Base-by-base conservation (phyloP, 257 asterid species). In the Solanum chmielewskii region DNA sequence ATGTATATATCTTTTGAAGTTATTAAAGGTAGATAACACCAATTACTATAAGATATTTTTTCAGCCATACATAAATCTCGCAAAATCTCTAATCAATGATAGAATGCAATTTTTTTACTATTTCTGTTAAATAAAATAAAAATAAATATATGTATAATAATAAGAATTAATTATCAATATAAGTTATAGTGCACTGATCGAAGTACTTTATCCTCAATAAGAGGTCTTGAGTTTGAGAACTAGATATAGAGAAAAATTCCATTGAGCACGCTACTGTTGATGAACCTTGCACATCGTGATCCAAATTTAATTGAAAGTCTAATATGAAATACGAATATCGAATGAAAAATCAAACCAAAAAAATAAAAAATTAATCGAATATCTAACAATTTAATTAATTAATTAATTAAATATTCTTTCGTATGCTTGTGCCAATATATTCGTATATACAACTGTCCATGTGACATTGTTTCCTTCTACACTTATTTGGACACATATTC, bases 171-270 rank as follows among this genome's bases (percentile, higher is more conserved):
- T 3, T 2, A 33, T 33, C 1, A 33, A 33, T 33, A 4, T 33
- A 33, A 33, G 5, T 33, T 33, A 0, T 33, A 1, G 1, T 33
- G 35, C 35, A 33, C 35, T 33, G 5, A 33, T 33, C 35, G 35
- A 33, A 33, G 1, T 33, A 1, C 0, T 33, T 4, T 1, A 33
- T 1, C 35, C 35, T 33, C 1, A 33, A 33, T 33, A 1, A 33
- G 35, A 33, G 5, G 5, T 33, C 0, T 33, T 3, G 5, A 33
- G 5, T 33, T 33, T 33, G 35, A 33, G 1, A 3, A 33, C 1
- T 33, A 33, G 35, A 33, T 33, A 33, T 33, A 33, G 5, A 33
- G 35, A 33, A 33, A 33, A 33, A 33, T 33, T 33, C 3, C 35
- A 33, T 33, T 33, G 35, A 33, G 35, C 35, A 33, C 35, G 0